Evolutionary conservation across 192 early-diverging fungal genomes (phyloP), one percentile per base, ranked within the genome.

Genomic region (Mortierella claussenii): DNA sequence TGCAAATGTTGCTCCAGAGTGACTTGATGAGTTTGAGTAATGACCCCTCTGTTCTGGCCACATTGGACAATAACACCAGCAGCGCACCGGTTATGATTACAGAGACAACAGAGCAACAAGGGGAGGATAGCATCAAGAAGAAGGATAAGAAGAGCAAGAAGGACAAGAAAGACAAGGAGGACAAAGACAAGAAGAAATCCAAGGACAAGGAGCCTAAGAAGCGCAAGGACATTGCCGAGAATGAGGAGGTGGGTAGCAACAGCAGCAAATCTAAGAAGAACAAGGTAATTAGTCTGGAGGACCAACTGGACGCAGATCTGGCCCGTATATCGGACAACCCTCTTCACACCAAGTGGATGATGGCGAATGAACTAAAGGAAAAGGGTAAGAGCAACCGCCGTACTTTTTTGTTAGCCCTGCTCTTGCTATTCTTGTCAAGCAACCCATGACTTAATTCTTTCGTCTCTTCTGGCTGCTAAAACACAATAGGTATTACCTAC

Each of bases 321-420:
- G 12, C 36, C 5, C 31, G 54, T 4, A 20, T 26, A 0, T 56
- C 50, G 20, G 60, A 63, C 11, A 74, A 48, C 33, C 21, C 27
- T 7, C 32, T 74, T 10, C 60, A 63, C 32, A 59, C 61, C 6
- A 63, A 65, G 30, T 74, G 60, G 60, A 44, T 74, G 60, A 60
- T 65, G 61, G 60, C 69, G 5, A 44, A 33, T 1, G 62, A 49
- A 1, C 30, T 74, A 55, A 74, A 74, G 44, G 61, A 74, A 42
- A 43, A 42, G 61, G 68, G 68, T 61, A 55, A 46, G 36, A 21
- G 46, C 11, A 13, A 23, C 32, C 18, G 31, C 20, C 9, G 13
- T 61, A 13, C 31, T 30, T 2, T 18, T 64, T 32, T 24, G 9
- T 52, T 24, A 37, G 4, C 36, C 13, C 15, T 26, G n/a, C n/a